Evolutionary conservation across 2,329 filamentous ascomycete species (phyloP).

Genomic region (Paraphaeosphaeria sporulosa): DNA sequence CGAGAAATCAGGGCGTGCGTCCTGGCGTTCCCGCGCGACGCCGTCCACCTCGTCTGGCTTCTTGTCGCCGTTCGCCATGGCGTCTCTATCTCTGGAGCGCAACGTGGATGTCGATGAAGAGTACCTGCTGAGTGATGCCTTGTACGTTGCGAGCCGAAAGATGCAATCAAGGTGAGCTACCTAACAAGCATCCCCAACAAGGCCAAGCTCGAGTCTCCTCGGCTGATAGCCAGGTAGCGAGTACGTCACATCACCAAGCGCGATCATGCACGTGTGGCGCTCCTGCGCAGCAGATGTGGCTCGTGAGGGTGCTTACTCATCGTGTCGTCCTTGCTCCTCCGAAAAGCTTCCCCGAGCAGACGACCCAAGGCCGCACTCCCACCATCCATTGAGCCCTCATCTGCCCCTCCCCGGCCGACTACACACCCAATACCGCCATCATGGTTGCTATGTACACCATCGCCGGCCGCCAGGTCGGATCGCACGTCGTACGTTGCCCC

Average conservation of each 20-base stretch:
- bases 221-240: background rate
- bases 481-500: conserved; percentile 57
- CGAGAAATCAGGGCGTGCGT: conserved; percentile 57
- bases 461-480: conserved; percentile 61
- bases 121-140: background rate
- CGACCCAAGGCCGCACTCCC: conserved; percentile 8
- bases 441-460: conserved; percentile 63
- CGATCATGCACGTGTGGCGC: background rate
- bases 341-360: conserved; percentile 7
- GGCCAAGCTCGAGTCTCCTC: background rate
- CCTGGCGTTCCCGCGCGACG: conserved; percentile 52
- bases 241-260: conserved; percentile 2
- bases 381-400: conserved; percentile 44
- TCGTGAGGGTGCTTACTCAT: conserved; percentile 6
- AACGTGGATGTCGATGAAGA: too few species aligned
- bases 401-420: conserved; percentile 25
- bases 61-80: conserved; percentile 50
- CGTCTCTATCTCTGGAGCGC: conserved; percentile 2
- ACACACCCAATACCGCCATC: conserved; percentile 36
- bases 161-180: background rate
- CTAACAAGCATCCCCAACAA: background rate
- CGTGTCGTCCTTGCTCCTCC: conserved; percentile 1
- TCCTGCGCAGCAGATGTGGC: background rate
- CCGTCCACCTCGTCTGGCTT: conserved; percentile 37
- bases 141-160: background rate